phyloP scores from a whole-genome alignment of 352 stramenopile species.

The Globisporangium spinosum region DNA sequence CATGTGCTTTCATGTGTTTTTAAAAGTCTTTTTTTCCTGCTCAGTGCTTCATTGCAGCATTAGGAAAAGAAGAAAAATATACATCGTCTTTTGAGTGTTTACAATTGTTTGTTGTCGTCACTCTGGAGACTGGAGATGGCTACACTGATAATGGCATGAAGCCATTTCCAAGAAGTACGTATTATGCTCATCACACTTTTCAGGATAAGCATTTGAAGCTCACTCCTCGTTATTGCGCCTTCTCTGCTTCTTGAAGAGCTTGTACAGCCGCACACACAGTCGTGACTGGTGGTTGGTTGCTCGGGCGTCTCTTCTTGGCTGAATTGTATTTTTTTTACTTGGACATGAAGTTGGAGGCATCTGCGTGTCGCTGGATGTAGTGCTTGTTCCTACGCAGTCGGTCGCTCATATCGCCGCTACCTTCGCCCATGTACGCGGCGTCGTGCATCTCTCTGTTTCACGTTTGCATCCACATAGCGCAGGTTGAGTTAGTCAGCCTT shows the following conservation, averaged over 20 bases:
- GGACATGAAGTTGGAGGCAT: conserved; percentile 74
- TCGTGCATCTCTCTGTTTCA: conserved; percentile 60
- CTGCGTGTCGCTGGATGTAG: conserved; percentile 82
- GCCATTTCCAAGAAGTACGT: background rate
- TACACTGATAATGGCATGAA: background rate
- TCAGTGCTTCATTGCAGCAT: background rate
- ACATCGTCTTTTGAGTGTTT: background rate
- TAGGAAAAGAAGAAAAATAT: background rate
- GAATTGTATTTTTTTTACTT: conserved; percentile 31
- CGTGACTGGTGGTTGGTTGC: background rate
- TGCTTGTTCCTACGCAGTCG: conserved; percentile 76
- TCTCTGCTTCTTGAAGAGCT: background rate
- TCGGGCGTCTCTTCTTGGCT: background rate
- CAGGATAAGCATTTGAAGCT: background rate
- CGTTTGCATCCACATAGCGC: background rate
- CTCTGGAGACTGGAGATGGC: background rate
- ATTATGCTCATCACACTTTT: background rate
- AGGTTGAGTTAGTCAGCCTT: background rate
- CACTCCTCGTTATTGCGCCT: background rate
- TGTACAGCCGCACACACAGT: background rate
- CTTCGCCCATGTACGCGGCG: conserved; percentile 58
- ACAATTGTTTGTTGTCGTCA: background rate
- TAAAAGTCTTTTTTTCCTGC: background rate
- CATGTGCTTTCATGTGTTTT: conserved; percentile 6
- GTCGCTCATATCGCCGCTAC: conserved; percentile 61